Base-by-base conservation (phyloP, 805 yeast genomes). In the Metschnikowia colocasiae region DNA sequence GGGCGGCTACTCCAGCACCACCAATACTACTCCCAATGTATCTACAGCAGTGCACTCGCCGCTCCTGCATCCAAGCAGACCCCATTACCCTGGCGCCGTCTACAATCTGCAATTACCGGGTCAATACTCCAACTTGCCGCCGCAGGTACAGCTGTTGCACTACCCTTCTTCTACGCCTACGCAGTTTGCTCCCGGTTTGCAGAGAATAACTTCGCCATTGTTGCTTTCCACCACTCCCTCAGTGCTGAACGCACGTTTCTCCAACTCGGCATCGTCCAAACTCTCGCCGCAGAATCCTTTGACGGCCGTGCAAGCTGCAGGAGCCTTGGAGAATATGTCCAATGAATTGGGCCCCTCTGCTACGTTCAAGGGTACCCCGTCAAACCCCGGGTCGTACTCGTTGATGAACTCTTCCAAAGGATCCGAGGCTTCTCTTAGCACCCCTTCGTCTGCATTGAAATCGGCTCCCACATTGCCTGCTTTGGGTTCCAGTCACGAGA, bases 121-220 rank as follows among this genome's bases (percentile, higher is more conserved):
- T 47, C 62, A 55, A 44, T 41, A 58, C 30, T 51, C 54, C 23
- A 66, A 63, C 22, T 49, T 59, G 27, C 57, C 57, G 8, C 57
- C 49, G 22, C 57, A 55, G 42, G 79, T 76, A 16, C 83, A 79
- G 59, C 82, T 83, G 18, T 63, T 80, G 35, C 83, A 82, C 61
- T 82, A 81, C 58, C 88, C 88, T 6, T 71, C 80, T 3, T 80
- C 85, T 0, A 81, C 86, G 1, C 88, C 88, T 13, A 78, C 86
- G 1, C 86, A 81, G 57, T 83, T 80, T 71, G 86, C 85, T 26
- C 80, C 85, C 0, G 82, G 82, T 36, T 63, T 83, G 43, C 77
- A 79, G 50, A 63, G 82, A 30, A 82, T 83, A 48, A 82, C 87
- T 0, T 81, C 86, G 13, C 88, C 88, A 0, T 65, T 83, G 43